Conservation (phyloP, 306 rosid species). For the Lathyrus tuberosus region DNA sequence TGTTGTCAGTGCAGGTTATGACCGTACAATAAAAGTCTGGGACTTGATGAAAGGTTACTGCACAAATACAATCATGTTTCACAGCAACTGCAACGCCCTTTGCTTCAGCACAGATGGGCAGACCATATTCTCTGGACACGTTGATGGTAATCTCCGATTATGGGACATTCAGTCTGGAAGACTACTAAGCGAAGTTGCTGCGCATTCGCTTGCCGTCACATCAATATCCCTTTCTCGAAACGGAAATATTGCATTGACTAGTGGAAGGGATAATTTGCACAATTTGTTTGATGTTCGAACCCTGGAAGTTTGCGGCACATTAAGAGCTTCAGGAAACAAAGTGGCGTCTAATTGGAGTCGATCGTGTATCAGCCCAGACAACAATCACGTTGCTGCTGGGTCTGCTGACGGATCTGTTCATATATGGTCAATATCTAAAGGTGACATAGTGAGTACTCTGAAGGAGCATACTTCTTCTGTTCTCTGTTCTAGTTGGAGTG, state of each 20-base stretch:
- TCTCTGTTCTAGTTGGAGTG: constrained; percentile 89
- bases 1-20: constrained; percentile 91
- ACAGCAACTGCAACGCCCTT: constrained; percentile 88
- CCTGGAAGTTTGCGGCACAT: constrained; percentile 86
- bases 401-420: constrained; percentile 85
- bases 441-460: constrained; percentile 75
- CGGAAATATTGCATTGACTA: constrained; percentile 78
- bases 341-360: constrained; percentile 97
- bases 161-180: constrained; percentile 89
- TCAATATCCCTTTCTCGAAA: constrained; percentile 83
- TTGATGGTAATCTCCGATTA: constrained; percentile 90
- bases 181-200: constrained; percentile 88
- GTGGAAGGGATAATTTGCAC: constrained; percentile 94
- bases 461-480: constrained; percentile 84
- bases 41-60: constrained; percentile 95
- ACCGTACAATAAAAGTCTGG: constrained; percentile 96
- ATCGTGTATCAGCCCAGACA: constrained; percentile 94
- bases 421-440: constrained; percentile 80
- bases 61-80: constrained; percentile 77
- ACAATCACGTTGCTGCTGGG: constrained; percentile 90
- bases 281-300: constrained; percentile 84
- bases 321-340: constrained; percentile 75
- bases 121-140: constrained; percentile 91
- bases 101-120: constrained; percentile 87
- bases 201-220: constrained; percentile 82